A percentile compares a stretch with the other conserved stretches of the same genome.
Evolutionary conservation across 306 rosid genomes (phyloP).

Genomic region (Oxytropis ochrocephala): DNA sequence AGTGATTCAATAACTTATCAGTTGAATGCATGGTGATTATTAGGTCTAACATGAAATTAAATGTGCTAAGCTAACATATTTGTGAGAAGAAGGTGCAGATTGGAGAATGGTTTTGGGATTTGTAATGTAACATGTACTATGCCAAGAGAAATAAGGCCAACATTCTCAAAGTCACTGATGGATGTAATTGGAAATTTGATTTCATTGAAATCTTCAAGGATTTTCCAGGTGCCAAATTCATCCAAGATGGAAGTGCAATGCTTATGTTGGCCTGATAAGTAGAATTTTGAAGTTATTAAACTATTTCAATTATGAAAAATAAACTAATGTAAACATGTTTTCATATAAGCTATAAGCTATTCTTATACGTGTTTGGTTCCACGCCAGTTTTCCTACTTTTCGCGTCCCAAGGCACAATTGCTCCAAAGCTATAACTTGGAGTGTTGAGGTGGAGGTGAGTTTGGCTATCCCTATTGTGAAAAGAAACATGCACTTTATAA

Average conservation of each 20-base stretch:
- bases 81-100: background rate
- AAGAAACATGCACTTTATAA: no score
- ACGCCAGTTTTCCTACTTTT: no score
- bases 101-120: background rate
- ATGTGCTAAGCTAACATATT: background rate
- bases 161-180: background rate
- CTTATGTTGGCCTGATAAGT: background rate
- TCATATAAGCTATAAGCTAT: no score
- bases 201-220: background rate
- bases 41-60: slow-evolving; percentile 8
- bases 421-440: no score
- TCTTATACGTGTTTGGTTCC: no score
- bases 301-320: no score
- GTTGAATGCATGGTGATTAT: background rate
- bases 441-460: no score
- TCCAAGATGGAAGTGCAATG: background rate
- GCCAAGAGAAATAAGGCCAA: background rate
- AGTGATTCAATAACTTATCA: background rate
- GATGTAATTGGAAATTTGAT: background rate
- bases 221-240: background rate
- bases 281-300: background rate
- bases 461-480: no score
- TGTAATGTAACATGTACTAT: slow-evolving; percentile 12
- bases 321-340: no score
- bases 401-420: no score